Percentiles rank a stretch among this genome's conserved stretches.
These are phyloP conservation scores for Globisporangium irregulare DNA, from an alignment of 352 stramenopile genomes.

Conservation along the genomic window DNA sequence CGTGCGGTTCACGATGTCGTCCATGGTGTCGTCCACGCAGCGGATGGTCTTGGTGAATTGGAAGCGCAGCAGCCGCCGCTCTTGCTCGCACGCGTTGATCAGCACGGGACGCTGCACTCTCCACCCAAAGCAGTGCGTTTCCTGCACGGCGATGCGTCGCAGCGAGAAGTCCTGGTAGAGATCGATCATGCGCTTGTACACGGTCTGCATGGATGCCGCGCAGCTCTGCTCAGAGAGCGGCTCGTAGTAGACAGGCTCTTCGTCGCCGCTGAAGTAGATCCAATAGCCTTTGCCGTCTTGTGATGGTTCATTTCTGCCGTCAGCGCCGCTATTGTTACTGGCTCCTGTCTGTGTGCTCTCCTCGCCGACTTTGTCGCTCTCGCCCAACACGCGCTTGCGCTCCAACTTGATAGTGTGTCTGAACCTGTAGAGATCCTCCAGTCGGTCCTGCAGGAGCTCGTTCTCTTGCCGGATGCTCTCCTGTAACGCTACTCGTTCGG, in stretches of 20 bases:
- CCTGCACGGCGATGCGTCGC: constrained; percentile 24
- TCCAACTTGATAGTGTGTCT: constrained; percentile 23
- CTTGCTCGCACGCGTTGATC: constrained; percentile 6
- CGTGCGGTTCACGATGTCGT: constrained; percentile 38
- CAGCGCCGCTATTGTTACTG: not conserved
- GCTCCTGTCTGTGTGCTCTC: not conserved
- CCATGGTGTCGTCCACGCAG: constrained; percentile 33
- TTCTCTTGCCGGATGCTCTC: constrained; percentile 40
- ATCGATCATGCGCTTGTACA: constrained; percentile 35
- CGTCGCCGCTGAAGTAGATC: constrained; percentile 36
- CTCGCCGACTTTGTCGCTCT: not conserved
- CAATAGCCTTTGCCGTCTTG: constrained; percentile 19
- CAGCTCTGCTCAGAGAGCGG: constrained; percentile 26
- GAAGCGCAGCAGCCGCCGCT: constrained; percentile 32
- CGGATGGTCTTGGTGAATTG: constrained; percentile 42
- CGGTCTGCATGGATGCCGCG: constrained; percentile 24
- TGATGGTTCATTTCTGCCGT: not conserved
- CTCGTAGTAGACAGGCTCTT: constrained; percentile 38
- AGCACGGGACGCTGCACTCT: constrained; percentile 28
- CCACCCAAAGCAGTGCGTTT: constrained; percentile 39
- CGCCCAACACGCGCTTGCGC: constrained; percentile 7
- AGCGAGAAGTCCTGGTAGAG: constrained; percentile 33
- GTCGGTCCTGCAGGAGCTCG: constrained; percentile 27
- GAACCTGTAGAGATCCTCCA: constrained; percentile 33
- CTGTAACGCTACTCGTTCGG: constrained; percentile 27